These are phyloP conservation scores for Trichoderma lentiforme DNA, from an alignment of 2,329 filamentous ascomycete genomes.

Conservation along the genomic window DNA sequence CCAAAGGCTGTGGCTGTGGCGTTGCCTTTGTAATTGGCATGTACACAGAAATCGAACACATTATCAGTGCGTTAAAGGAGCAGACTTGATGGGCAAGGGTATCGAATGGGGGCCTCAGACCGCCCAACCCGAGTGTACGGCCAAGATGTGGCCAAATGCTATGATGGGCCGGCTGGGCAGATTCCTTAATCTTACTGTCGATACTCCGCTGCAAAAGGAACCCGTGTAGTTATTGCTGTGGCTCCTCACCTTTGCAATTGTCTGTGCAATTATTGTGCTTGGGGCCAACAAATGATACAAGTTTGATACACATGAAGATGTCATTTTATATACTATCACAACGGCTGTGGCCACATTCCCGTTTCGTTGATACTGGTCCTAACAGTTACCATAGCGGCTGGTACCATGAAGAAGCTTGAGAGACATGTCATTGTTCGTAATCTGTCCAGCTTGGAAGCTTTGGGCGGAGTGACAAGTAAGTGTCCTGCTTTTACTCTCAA, in stretches of 20 bases:
- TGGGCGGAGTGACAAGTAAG: constrained; percentile 48
- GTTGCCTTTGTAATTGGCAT: constrained; percentile 57
- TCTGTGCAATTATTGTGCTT: constrained; percentile 40
- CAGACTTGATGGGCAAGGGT: neutral
- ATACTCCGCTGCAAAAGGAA: constrained; percentile 66
- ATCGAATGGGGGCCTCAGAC: constrained; percentile 7
- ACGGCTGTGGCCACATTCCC: constrained; percentile 45
- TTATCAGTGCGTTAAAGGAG: constrained; percentile 45
- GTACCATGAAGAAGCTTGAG: constrained; percentile 46
- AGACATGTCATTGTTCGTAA: constrained; percentile 48
- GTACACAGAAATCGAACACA: constrained; percentile 56
- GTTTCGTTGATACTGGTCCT: constrained; percentile 46
- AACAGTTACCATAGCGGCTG: constrained; percentile 53
- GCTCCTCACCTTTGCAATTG: constrained; percentile 55
- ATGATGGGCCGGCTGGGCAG: constrained; percentile 26
- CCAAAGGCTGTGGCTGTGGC: constrained; percentile 54
- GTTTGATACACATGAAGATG: constrained; percentile 33
- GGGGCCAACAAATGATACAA: constrained; percentile 30
- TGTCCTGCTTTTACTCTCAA: constrained; percentile 15
- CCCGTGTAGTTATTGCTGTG: constrained; percentile 63
- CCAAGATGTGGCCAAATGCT: constrained; percentile 1
- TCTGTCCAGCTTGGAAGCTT: constrained; percentile 45
- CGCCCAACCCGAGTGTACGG: neutral
- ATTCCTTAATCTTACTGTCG: constrained; percentile 49
- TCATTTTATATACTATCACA: constrained; percentile 39